Evolutionary conservation across 129 eudicot genomes (phyloP).

Genomic region (Flaveria trinervia): DNA sequence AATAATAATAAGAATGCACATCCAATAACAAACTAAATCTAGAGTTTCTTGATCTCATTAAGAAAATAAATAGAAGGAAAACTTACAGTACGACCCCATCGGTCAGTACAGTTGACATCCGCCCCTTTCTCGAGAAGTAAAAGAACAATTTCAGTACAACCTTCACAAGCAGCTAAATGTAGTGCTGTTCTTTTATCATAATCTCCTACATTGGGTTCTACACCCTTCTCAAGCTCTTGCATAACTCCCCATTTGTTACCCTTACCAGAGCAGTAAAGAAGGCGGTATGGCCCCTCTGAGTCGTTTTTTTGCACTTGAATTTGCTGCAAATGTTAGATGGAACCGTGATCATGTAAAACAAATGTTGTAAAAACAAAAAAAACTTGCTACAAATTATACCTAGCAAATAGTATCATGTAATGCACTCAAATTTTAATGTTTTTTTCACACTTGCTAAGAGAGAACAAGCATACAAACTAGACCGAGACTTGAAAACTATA

Average conservation of each 20-base stretch:
- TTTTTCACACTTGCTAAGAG: neutral
- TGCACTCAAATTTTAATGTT: neutral
- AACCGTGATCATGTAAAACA: neutral
- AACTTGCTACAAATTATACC: neutral
- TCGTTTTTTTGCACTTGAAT: constrained; percentile 36
- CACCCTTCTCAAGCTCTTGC: constrained; percentile 63
- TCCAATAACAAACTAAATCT: neutral
- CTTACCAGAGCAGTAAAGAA: constrained; percentile 61
- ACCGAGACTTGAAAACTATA: neutral
- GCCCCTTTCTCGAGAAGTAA: constrained; percentile 73
- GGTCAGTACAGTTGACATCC: constrained; percentile 57
- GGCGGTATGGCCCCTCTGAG: constrained; percentile 57
- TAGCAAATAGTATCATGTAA: neutral
- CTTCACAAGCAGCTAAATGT: constrained; percentile 82
- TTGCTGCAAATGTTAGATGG: constrained; percentile 26
- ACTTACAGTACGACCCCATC: constrained; percentile 86
- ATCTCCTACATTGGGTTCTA: constrained; percentile 64
- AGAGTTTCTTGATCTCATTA: neutral
- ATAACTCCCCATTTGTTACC: constrained; percentile 75
- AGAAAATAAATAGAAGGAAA: neutral
- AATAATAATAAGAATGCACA: neutral
- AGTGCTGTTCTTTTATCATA: constrained; percentile 75
- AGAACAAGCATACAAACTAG: neutral
- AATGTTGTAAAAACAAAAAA: neutral
- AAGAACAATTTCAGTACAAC: constrained; percentile 55